Evolutionary conservation across 768 basidiomycete species (phyloP), one percentile per base, ranked within the genome.

Genomic region (Amyloporia xantha): DNA sequence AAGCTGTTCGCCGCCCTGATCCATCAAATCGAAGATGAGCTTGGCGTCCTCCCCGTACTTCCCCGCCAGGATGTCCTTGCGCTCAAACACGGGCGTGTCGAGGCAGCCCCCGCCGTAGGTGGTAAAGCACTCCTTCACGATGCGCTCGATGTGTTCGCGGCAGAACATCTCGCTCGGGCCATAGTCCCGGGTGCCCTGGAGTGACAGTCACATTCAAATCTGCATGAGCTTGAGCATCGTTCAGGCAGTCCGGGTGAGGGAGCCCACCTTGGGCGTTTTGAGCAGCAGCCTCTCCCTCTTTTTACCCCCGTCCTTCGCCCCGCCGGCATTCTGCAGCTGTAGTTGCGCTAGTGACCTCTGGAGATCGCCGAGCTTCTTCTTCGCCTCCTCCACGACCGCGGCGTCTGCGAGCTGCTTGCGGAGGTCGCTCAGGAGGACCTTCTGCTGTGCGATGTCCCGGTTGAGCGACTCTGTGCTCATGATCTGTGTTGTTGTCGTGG

Each of bases 1-100:
- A 44, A 97, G 84, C 60, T 98, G 81, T 66, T 99, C 96, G 5
- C 96, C 96, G 2, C 96, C 95, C 61, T 99, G 95, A 67, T 98
- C 96, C 75, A 85, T 82, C 42, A 99, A 77, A 67, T 98, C 96
- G 63, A 96, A 98, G 52, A 99, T 98, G 56, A 98, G 82, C 66
- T 98, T 99, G 33, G 83, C 78, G 62, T 98, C 96, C 66, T 99
- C 96, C 45, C 96, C 96, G 57, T 98, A 96, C 68, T 99, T 99
- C 51, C 91, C 95, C 1, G 93, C 81, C 37, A 98, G 70, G 49
- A 99, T 84, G 62, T 99, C 96, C 66, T 94, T 94, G 52, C 95
- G 83, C 69, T 98, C 96, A 59, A 99, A 98, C 5, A 98, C 94
- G 46, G 96, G 96, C 2, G 96, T 99, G 67, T 99, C 96, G 47